Conservation (phyloP, 805 yeast species). For the Candida arabinofermentans region DNA sequence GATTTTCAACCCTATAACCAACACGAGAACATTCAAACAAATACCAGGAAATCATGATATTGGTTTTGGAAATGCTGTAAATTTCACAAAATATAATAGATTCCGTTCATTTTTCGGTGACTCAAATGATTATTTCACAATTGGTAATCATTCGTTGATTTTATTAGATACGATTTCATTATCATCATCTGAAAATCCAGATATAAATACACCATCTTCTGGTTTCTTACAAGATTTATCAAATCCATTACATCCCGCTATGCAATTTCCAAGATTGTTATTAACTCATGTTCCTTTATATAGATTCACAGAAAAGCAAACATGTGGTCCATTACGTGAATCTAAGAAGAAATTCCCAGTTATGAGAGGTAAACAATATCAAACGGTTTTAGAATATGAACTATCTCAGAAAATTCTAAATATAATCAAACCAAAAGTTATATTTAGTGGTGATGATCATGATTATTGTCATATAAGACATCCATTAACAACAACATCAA, state of each 20-base stretch:
- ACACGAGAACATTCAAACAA: constrained; percentile 42
- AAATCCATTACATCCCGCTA: constrained; percentile 14
- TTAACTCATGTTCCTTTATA: constrained; percentile 85
- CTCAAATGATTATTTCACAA: constrained; percentile 49
- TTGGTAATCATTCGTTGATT: constrained; percentile 68
- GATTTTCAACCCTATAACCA: constrained; percentile 45
- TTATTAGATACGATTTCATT: constrained; percentile 78
- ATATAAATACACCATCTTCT: constrained; percentile 44
- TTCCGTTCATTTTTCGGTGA: constrained; percentile 73
- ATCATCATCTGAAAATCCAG: constrained; percentile 48
- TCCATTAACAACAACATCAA: constrained; percentile 13
- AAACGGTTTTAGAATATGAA: constrained; percentile 68
- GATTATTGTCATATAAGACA: constrained; percentile 86
- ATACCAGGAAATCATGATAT: constrained; percentile 94
- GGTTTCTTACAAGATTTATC: constrained; percentile 45
- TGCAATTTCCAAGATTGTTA: constrained; percentile 57
- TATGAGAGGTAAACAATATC: constrained; percentile 77
- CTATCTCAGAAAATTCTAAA: constrained; percentile 54
- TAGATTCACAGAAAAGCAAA: constrained; percentile 51
- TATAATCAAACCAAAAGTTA: constrained; percentile 58
- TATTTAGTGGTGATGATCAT: constrained; percentile 94
- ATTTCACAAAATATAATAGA: constrained; percentile 50
- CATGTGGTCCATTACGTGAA: constrained; percentile 79
- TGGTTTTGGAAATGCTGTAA: constrained; percentile 78
- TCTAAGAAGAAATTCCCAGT: constrained; percentile 61